These are phyloP conservation scores for Takakia lepidozioides DNA, from an alignment of 225 moss, liverwort and hornwort genomes.

Conservation along the genomic window DNA sequence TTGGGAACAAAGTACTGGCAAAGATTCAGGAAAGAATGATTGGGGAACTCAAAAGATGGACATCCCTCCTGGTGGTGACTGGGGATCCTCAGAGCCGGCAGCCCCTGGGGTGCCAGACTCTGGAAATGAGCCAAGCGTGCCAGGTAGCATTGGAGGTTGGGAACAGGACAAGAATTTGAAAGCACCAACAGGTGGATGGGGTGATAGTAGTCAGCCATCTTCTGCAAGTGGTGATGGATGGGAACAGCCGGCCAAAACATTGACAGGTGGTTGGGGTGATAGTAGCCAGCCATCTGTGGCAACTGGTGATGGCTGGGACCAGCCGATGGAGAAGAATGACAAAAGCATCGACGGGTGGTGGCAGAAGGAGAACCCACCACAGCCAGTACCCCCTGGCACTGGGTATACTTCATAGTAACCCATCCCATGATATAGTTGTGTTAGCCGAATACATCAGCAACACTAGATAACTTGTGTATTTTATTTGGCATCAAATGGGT, in stretches of 20 bases:
- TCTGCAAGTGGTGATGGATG: slow-evolving; percentile 24
- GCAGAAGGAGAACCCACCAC: slow-evolving; percentile 12
- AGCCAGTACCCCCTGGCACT: slow-evolving; percentile 9
- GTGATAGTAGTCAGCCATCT: slow-evolving; percentile 5
- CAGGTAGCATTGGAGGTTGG: too few relatives aligned
- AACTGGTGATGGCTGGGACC: slow-evolving; percentile 12
- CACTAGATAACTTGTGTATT: too few relatives aligned
- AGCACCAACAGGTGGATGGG: too few relatives aligned
- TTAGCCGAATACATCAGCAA: too few relatives aligned
- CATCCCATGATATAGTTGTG: too few relatives aligned
- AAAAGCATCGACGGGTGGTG: slow-evolving; percentile 7
- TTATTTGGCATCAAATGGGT: too few relatives aligned
- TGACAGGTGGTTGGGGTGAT: slow-evolving; percentile 16
- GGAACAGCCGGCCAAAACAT: slow-evolving; percentile 18
- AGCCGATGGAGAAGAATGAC: slow-evolving; percentile 12
- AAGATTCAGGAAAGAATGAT: too few relatives aligned
- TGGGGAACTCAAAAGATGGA: too few relatives aligned
- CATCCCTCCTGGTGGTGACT: background rate
- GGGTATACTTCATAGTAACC: background rate
- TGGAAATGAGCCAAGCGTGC: too few relatives aligned
- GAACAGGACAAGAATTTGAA: too few relatives aligned
- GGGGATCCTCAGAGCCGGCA: background rate
- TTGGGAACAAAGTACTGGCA: too few relatives aligned
- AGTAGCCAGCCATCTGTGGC: background rate
- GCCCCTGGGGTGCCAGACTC: background rate